phyloP scores from a whole-genome alignment of 768 basidiomycete species.

The Serendipita vermifera region DNA sequence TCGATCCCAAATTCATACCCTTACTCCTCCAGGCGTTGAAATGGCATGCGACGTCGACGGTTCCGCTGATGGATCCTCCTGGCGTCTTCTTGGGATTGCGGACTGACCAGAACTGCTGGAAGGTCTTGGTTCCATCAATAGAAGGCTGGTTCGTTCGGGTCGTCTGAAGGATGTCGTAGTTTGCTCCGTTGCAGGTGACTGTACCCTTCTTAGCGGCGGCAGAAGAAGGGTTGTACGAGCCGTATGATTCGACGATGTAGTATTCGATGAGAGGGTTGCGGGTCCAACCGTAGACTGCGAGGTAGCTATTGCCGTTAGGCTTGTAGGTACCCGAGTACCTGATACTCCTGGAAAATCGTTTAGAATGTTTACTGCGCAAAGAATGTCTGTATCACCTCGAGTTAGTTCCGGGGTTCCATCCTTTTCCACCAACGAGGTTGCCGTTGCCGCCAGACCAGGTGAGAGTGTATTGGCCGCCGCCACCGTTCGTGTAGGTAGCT shows the following conservation, averaged over 20 bases:
- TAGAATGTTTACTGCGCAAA: too few relatives aligned
- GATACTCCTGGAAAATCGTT: constrained; percentile 25
- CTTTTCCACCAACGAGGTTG: constrained; percentile 31
- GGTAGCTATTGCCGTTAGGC: constrained; percentile 31
- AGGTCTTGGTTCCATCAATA: constrained; percentile 32
- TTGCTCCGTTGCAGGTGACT: constrained; percentile 30
- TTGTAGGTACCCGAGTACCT: constrained; percentile 27
- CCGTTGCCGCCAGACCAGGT: constrained; percentile 23
- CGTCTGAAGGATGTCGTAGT: constrained; percentile 32
- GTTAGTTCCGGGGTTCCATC: constrained; percentile 29
- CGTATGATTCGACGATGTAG: constrained; percentile 34
- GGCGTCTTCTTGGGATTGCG: too few relatives aligned
- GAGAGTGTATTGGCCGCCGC: constrained; percentile 24
- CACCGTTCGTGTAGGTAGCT: constrained; percentile 25
- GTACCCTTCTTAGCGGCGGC: constrained; percentile 26
- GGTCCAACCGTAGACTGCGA: constrained; percentile 37
- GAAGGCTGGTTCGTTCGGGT: constrained; percentile 31
- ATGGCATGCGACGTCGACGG: constrained; percentile 29
- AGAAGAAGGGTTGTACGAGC: constrained; percentile 29
- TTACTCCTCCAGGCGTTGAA: constrained; percentile 31
- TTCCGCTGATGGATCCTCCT: constrained; percentile 20
- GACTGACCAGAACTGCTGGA: constrained; percentile 37
- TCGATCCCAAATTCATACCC: constrained; percentile 30
- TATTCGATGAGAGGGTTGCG: constrained; percentile 36
- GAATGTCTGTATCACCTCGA: too few relatives aligned